Evolutionary conservation across 495 filamentous ascomycete species (phyloP).

Genomic region (Astrothelium macrocarpum): DNA sequence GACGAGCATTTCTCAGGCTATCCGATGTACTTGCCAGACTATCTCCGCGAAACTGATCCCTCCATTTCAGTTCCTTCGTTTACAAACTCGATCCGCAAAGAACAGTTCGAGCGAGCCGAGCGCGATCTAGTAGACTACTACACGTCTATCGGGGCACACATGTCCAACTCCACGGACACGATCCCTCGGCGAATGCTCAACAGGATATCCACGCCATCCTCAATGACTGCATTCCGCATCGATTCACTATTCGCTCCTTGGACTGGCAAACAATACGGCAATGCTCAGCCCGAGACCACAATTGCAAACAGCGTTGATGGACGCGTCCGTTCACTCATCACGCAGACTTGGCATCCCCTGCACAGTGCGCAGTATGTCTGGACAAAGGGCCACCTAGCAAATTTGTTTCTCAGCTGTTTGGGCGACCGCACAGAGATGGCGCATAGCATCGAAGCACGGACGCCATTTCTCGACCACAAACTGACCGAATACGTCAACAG

Average conservation of each 20-base stretch:
- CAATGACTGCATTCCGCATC: conserved; percentile 34
- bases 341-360: conserved; percentile 40
- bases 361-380: conserved; percentile 40
- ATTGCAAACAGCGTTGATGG: conserved; percentile 23
- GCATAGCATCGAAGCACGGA: conserved; percentile 38
- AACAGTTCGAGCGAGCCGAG: conserved; percentile 13
- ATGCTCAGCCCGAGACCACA: conserved; percentile 13
- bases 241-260: conserved; percentile 17
- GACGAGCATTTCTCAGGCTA: conserved; percentile 49
- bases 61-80: conserved; percentile 21
- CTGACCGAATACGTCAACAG: conserved; percentile 41
- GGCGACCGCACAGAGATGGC: conserved; percentile 47
- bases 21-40: conserved; percentile 33
- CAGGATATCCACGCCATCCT: conserved; percentile 36
- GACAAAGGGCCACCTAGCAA: conserved; percentile 33
- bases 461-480: conserved; percentile 45
- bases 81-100: conserved; percentile 4
- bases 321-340: conserved; percentile 27
- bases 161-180: conserved; percentile 25
- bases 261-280: conserved; percentile 8
- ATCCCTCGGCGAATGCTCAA: conserved; percentile 32
- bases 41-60: conserved; percentile 37
- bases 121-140: conserved; percentile 14
- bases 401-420: conserved; percentile 36
- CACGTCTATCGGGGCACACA: conserved; percentile 14